Evolutionary conservation across 2,329 filamentous ascomycete genomes (phyloP).

Genomic region (Metarhizium humberi): DNA sequence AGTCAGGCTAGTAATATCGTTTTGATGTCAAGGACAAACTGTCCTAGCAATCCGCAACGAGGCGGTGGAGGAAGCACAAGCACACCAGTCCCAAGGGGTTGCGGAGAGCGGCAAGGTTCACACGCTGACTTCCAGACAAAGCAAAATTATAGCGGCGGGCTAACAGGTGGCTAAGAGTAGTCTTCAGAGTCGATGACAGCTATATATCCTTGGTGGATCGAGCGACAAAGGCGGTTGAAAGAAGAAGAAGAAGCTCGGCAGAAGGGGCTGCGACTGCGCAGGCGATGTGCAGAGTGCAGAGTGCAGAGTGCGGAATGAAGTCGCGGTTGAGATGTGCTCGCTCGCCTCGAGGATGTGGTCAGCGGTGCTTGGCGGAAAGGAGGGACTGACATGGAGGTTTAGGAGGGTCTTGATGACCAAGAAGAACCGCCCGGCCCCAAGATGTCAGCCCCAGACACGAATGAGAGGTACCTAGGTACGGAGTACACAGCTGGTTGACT

Average conservation of each 20-base stretch:
- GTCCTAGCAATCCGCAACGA: neutral
- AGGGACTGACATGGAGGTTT: neutral
- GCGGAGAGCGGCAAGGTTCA: constrained; percentile 1
- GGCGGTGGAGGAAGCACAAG: neutral
- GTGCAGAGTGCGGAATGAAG: neutral
- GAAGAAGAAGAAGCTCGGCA: neutral
- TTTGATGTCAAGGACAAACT: neutral
- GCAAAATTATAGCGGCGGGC: neutral
- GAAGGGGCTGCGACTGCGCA: neutral
- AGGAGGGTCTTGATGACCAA: neutral
- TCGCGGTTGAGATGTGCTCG: neutral
- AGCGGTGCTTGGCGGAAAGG: neutral
- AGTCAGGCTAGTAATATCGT: neutral
- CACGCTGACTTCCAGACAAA: neutral
- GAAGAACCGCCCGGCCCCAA: too few species aligned
- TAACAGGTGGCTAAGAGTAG: neutral
- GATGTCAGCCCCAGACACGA: neutral
- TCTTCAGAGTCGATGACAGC: neutral
- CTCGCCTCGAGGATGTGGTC: neutral
- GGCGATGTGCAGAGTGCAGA: neutral
- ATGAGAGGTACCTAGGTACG: too few species aligned
- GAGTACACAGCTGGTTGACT: too few species aligned
- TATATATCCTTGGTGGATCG: neutral
- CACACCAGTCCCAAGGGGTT: neutral
- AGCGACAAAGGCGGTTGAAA: neutral